Percentiles rank a stretch among this genome's conserved stretches.
Evolutionary conservation across 441 rosid genomes (phyloP).

Genomic region (Brassica balearica): DNA sequence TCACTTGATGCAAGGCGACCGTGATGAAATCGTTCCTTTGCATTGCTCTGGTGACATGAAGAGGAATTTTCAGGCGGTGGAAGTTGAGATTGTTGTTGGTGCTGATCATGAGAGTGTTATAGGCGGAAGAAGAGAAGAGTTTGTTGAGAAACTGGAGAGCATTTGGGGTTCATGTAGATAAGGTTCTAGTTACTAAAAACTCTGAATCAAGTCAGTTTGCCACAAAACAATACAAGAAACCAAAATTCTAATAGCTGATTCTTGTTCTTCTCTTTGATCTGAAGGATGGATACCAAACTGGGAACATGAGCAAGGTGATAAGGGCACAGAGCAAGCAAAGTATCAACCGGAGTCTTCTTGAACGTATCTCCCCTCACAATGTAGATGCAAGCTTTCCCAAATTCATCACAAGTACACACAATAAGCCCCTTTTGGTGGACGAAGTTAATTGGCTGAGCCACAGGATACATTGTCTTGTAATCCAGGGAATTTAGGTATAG

Average conservation of each 20-base stretch:
- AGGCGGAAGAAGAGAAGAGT: slow-evolving; percentile 33
- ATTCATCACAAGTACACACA: slow-evolving; percentile 17
- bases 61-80: slow-evolving; percentile 53
- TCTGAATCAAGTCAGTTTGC: background rate
- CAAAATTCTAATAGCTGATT: background rate
- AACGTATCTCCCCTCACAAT: background rate
- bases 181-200: background rate
- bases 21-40: slow-evolving; percentile 57
- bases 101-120: slow-evolving; percentile 55
- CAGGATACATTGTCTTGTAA: background rate
- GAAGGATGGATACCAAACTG: slow-evolving; percentile 5
- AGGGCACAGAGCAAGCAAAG: background rate
- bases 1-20: slow-evolving; percentile 62
- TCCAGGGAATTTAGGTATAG: background rate
- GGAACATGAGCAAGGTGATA: slow-evolving; percentile 2
- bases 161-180: slow-evolving; percentile 38
- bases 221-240: background rate
- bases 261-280: background rate
- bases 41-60: slow-evolving; percentile 60
- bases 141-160: slow-evolving; percentile 27
- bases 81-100: slow-evolving; percentile 49
- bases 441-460: background rate
- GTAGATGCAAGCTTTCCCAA: slow-evolving; percentile 9
- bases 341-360: background rate
- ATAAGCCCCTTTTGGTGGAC: background rate